Base-by-base conservation (phyloP, 192 early-diverging fungal species). In the Coemansia sp. region DNA sequence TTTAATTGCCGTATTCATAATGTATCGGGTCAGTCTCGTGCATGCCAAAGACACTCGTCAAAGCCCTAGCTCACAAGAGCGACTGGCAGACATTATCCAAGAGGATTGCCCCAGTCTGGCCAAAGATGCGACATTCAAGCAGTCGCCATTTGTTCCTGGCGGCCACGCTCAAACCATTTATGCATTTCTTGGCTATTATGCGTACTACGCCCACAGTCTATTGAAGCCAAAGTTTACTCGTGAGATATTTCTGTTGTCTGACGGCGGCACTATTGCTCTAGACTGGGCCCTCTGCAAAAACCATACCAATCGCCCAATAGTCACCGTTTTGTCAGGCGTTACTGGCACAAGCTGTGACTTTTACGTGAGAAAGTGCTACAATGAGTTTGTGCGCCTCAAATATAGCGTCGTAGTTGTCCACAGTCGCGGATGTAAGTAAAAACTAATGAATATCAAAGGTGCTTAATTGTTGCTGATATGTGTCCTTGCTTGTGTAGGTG, bases 341-440 rank as follows among this genome's bases (percentile, higher is more conserved):
- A 96, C 94, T 5, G 96, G 96, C 43, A 93, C 93, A 16, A 92
- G 90, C 53, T 87, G 91, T 80, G 94, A 97, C 65, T 88, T 85
- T 26, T 98, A 98, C 66, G 90, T 98, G 29, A 87, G 88, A 17
- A 86, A 85, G 21, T 69, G 95, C 59, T 84, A 92, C 51, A 77
- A 90, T 48, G 73, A 80, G 56, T 71, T 91, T 61, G 64, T 77
- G 21, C 83, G 82, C 43, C 78, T 85, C 31, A 82, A 88, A 27
- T 93, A 90, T 70, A 85, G 88, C 41, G 86, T 85, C 10, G 90
- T 96, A 0, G 93, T 96, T 21, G 79, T 92, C 57, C 96, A 98
- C 75, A 88, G 86, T 62, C 86, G 96, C 39, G 96, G 94, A 26
- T 96, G 93, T 84, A 82, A 76, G 79, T 72, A 53, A 0, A 16